Base-by-base conservation (phyloP, 495 filamentous ascomycete species). In the Neurospora sp. region DNA sequence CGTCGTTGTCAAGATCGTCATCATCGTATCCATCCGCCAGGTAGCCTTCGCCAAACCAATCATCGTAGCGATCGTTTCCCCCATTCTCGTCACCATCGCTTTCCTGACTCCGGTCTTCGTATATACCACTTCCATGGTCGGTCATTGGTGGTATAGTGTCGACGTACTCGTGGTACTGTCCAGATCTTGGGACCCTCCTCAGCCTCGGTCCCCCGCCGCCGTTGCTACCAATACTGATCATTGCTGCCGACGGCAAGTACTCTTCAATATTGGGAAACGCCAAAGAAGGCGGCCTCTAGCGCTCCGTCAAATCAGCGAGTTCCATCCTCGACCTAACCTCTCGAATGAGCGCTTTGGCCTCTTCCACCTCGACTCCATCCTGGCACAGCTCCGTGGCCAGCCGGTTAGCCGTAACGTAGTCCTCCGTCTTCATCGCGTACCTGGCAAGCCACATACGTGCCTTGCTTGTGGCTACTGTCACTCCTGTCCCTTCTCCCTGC, bases 321-420 rank as follows among this genome's bases (percentile, higher is more conserved):
- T 96, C 93, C 80, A 93, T 88, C 79, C 94, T 88, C 5, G 92
- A 92, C 74, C 95, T 85, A 27, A 97, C 87, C 84, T 98, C 96
- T 73, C 94, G 87, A 75, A 98, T 92, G 74, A 99, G 84, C 3
- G 94, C 94, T 84, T 98, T 98, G 16, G 96, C 96, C 81, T 99
- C 96, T 81, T 99, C 96, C 18, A 99, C 94, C 82, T 99, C 96
- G 37, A 94, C 90, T 1, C 96, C 96, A 83, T 99, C 96, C 81
- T 98, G 93, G 81, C 94, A 98, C 42, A 98, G 84, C 79, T 98
- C 95, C 70, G 88, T 92, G 3, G 94, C 94, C 18, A 97, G 83
- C 74, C 93, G 91, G 81, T 92, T 91, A 18, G 93, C 93, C 68
- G 91, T 87, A 6, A 84, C 84, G 72, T 92, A 91, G 76, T 94